These are phyloP conservation scores for Exobasidium rhododendri DNA, from an alignment of 1,284 basidiomycete species.

Conservation along the genomic window DNA sequence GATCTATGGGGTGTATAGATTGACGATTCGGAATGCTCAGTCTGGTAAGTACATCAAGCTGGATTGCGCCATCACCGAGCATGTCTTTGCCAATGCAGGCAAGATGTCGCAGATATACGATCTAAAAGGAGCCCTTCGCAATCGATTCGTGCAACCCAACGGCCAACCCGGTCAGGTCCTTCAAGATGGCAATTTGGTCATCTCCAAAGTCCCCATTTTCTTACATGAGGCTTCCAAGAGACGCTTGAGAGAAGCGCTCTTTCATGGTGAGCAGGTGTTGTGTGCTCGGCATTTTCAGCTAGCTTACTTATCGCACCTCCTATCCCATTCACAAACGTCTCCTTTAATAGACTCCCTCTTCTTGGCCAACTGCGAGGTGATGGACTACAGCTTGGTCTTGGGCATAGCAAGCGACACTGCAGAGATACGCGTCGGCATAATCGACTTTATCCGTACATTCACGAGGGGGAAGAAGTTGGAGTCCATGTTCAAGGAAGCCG, in stretches of 20 bases:
- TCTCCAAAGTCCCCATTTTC: slow-evolving; percentile 71
- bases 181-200: slow-evolving; percentile 81
- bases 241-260: slow-evolving; percentile 81
- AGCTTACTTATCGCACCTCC: neutral
- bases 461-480: slow-evolving; percentile 98
- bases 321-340: neutral
- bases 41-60: slow-evolving; percentile 78
- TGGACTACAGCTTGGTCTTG: slow-evolving; percentile 97
- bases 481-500: slow-evolving; percentile 92
- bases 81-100: slow-evolving; percentile 81
- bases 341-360: slow-evolving; percentile 18
- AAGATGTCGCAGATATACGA: slow-evolving; percentile 68
- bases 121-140: slow-evolving; percentile 51
- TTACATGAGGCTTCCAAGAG: slow-evolving; percentile 92
- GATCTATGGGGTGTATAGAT: slow-evolving; percentile 90
- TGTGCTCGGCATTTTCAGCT: neutral
- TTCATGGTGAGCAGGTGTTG: slow-evolving; percentile 44
- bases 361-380: slow-evolving; percentile 59
- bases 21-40: slow-evolving; percentile 81
- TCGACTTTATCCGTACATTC: slow-evolving; percentile 90
- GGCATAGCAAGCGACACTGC: slow-evolving; percentile 62
- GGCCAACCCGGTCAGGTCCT: slow-evolving; percentile 71
- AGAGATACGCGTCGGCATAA: slow-evolving; percentile 80
- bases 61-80: slow-evolving; percentile 95
- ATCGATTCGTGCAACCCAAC: slow-evolving; percentile 24